A percentile compares a stretch with the other conserved stretches of the same genome.
Conservation (phyloP, 108 stramenopile species). For the Nannochloropsis oceanica region DNA sequence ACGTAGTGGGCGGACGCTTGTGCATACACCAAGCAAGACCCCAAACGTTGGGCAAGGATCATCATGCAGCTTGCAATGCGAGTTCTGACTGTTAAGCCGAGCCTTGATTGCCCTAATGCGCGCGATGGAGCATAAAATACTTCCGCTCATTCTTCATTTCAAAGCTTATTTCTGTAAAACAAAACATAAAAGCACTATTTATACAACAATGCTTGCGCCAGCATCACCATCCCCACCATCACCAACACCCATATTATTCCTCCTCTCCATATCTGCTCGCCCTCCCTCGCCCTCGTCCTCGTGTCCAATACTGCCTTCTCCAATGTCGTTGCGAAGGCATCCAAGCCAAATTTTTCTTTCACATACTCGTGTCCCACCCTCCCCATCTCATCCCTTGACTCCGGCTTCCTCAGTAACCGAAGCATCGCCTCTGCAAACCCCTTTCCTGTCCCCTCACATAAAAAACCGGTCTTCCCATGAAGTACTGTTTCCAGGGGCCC, state of each 20-base stretch:
- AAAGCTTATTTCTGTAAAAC: too few species aligned
- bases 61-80: too few species aligned
- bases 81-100: too few species aligned
- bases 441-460: constrained; percentile 21
- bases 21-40: too few species aligned
- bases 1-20: too few species aligned
- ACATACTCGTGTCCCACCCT: not conserved
- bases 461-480: constrained; percentile 66
- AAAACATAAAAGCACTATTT: too few species aligned
- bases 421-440: constrained; percentile 23
- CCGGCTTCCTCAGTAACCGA: not conserved
- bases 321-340: not conserved
- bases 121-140: too few species aligned
- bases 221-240: not conserved
- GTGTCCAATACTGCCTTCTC: not conserved
- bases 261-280: not conserved
- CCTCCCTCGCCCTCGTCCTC: not conserved
- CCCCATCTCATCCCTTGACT: not conserved
- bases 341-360: not conserved
- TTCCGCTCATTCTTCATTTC: too few species aligned
- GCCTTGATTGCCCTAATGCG: too few species aligned
- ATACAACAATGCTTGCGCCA: not conserved
- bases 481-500: constrained; percentile 84
- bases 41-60: too few species aligned
- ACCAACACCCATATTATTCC: not conserved